Percentiles rank a stretch among this genome's conserved stretches.
These are phyloP conservation scores for Amaranthus palmeri DNA, from an alignment of 148 eudicot genomes.

Conservation along the genomic window DNA sequence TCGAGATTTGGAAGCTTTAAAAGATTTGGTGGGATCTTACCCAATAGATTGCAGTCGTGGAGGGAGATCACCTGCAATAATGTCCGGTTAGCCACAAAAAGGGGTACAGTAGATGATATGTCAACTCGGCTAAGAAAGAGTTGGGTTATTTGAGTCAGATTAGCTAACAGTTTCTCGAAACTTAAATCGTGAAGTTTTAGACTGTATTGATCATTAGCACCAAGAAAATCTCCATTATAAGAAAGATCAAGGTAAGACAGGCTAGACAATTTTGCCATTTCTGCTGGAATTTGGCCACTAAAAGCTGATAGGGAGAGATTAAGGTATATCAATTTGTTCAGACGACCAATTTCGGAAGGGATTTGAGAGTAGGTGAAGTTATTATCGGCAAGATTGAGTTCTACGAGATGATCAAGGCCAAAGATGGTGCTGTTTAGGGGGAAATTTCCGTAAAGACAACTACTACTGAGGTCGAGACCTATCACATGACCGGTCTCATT, in stretches of 20 bases:
- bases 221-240: not conserved
- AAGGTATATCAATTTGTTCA: constrained; percentile 16
- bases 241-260: constrained; percentile 22
- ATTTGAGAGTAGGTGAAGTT: constrained; percentile 25
- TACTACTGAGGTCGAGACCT: constrained; percentile 31
- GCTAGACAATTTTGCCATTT: constrained; percentile 18
- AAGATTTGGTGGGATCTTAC: constrained; percentile 12
- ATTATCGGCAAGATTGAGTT: constrained; percentile 27
- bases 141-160: not conserved
- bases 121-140: constrained; percentile 8
- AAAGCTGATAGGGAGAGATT: constrained; percentile 28
- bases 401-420: constrained; percentile 27
- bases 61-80: constrained; percentile 6
- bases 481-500: constrained; percentile 25
- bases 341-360: constrained; percentile 13
- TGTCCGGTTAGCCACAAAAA: constrained; percentile 12
- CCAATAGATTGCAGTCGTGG: not conserved
- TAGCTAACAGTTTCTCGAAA: not conserved
- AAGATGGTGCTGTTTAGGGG: constrained; percentile 14
- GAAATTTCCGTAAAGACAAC: constrained; percentile 27
- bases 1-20: constrained; percentile 26
- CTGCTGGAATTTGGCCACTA: constrained; percentile 23
- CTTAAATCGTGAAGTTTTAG: no score
- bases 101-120: constrained; percentile 25
- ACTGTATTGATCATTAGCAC: no score